Conservation (phyloP, 768 basidiomycete species). For the Tricholoma terreum region DNA sequence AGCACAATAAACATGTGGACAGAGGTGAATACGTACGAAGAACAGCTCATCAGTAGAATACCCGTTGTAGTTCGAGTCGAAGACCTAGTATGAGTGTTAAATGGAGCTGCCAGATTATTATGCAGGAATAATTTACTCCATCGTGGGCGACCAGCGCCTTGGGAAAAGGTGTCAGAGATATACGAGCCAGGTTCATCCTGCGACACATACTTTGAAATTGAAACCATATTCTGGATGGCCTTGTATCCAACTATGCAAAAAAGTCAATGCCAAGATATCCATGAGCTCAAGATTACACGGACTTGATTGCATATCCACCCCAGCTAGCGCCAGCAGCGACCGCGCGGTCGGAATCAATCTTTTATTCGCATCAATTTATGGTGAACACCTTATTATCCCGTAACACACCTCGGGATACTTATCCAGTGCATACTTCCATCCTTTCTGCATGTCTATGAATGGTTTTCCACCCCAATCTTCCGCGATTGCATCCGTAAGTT, state of each 20-base stretch:
- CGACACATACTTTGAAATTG: constrained; percentile 62
- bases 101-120: background rate
- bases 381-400: background rate
- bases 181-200: background rate
- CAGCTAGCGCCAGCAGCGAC: constrained; percentile 82
- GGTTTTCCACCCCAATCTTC: constrained; percentile 87
- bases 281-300: constrained; percentile 15
- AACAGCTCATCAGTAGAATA: constrained; percentile 89
- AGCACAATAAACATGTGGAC: background rate
- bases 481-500: constrained; percentile 75
- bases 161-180: background rate
- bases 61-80: constrained; percentile 76
- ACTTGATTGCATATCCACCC: constrained; percentile 91
- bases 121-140: constrained; percentile 48
- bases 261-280: background rate
- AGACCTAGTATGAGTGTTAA: constrained; percentile 43
- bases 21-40: constrained; percentile 54
- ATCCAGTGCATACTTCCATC: constrained; percentile 68
- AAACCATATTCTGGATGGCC: constrained; percentile 88
- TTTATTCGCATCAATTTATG: background rate
- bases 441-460: constrained; percentile 71
- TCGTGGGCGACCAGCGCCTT: constrained; percentile 86
- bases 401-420: constrained; percentile 62
- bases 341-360: constrained; percentile 69
- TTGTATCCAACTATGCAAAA: constrained; percentile 77